Evolutionary conservation across 805 yeast species (phyloP), one percentile per base, ranked within the genome.

Genomic region (Brettanomyces bruxellensis): DNA sequence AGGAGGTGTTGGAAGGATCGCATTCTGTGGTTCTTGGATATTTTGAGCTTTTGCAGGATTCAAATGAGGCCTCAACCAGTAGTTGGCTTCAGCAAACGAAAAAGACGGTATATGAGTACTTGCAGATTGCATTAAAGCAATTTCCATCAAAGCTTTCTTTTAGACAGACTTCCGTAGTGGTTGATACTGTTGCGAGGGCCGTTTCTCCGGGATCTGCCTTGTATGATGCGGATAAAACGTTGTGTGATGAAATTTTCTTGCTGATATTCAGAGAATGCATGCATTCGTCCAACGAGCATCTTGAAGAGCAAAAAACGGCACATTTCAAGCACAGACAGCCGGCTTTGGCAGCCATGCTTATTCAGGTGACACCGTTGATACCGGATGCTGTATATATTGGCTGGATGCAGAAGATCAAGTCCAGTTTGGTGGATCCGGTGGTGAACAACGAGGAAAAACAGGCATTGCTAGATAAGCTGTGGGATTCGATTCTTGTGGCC

Each of bases 81-180:
- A 7, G 9, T 11, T 8, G 13, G 8, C 8, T 22, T 8, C 23
- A 5, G 11, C 18, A 9, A 2, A 14, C 22, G 14, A 45, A n/a
- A 45, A 56, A 8, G 49, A 50, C 38, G 32, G 35, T 45, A 18
- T 28, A 64, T 2, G 56, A 57, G 7, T 83, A 83, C 53, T 58
- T 78, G 7, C 66, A 66, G 4, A 61, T 77, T 22, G 66, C 79
- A 1, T 55, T 76, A 7, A 51, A 60, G 2, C 83, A 83, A 49
- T 84, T 80, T 54, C 91, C 91, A 0, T 49, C 49, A 0, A 55
- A 69, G 1, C 54, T 84, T 18, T 75, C 86, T 0, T 63, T 79
- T 4, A 56, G 60, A 7, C 91, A 83, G 56, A 63, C 81, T 22
- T 68, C 69, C 24, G 68, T 80, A 22, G 87, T 86, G 0, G 63